Percentiles rank a stretch among this genome's conserved stretches.
phyloP scores from a whole-genome alignment of 2,329 filamentous ascomycete genomes.

The Neoarthrinium moseri region DNA sequence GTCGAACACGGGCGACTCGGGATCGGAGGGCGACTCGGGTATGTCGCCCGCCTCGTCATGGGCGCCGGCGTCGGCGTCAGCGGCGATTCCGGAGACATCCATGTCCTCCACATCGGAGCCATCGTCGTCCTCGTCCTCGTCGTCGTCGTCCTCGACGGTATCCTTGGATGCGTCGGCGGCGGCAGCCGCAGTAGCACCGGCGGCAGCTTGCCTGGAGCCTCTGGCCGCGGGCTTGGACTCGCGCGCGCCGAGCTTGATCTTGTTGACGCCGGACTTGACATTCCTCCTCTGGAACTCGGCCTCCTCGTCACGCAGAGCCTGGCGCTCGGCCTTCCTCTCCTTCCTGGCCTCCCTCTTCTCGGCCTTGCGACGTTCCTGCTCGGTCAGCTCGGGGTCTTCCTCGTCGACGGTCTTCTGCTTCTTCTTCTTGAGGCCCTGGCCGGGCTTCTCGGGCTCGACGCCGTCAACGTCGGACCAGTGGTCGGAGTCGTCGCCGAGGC shows the following conservation, averaged over 20 bases:
- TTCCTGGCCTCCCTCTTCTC: conserved; percentile 51
- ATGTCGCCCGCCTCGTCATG: conserved; percentile 25
- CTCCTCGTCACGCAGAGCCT: conserved; percentile 34
- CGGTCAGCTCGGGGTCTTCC: conserved; percentile 29
- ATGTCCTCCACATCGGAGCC: conserved; percentile 37
- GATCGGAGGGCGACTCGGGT: conserved; percentile 44
- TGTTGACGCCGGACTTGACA: conserved; percentile 32
- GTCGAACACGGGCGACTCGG: conserved; percentile 64
- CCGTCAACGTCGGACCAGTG: conserved; percentile 45
- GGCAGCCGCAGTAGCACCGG: conserved; percentile 12
- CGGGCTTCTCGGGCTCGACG: conserved; percentile 59
- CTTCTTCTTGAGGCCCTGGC: conserved; percentile 62
- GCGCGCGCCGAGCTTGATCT: conserved; percentile 29
- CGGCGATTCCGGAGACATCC: conserved; percentile 46
- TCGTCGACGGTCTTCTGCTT: conserved; percentile 52
- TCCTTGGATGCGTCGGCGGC: conserved; percentile 14
- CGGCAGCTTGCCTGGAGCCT: neutral
- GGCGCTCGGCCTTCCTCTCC: conserved; percentile 38
- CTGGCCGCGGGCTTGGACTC: conserved; percentile 22
- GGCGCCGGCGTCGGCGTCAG: conserved; percentile 44
- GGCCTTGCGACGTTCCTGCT: conserved; percentile 45
- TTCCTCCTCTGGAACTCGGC: conserved; percentile 38
- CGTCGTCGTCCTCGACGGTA: conserved; percentile 1
- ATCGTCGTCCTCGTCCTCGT: conserved; percentile 16
- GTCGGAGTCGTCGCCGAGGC: conserved; percentile 45